Conservation (phyloP, 768 basidiomycete genomes). For the Tricholoma sp. region DNA sequence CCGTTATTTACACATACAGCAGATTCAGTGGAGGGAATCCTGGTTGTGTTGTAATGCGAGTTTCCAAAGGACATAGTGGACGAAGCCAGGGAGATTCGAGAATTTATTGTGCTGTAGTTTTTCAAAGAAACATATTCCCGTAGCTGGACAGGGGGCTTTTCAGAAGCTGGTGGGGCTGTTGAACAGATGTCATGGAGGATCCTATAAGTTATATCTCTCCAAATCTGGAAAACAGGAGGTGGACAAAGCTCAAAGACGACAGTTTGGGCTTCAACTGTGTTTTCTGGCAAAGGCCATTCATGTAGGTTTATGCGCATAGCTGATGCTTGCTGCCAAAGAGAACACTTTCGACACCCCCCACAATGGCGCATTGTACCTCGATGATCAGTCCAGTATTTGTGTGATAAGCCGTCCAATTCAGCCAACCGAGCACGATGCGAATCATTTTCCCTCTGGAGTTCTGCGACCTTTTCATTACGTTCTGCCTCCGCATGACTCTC, state of each 20-base stretch:
- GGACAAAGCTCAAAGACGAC: slow-evolving; percentile 39
- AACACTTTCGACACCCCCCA: slow-evolving; percentile 25
- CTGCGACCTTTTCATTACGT: slow-evolving; percentile 16
- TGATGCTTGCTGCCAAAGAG: slow-evolving; percentile 7
- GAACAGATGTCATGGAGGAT: slow-evolving; percentile 33
- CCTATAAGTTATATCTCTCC: slow-evolving; percentile 37
- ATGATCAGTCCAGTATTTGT: slow-evolving; percentile 4
- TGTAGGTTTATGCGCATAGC: slow-evolving; percentile 27
- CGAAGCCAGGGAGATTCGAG: slow-evolving; percentile 33
- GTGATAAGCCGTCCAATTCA: slow-evolving; percentile 5
- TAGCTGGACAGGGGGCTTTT: slow-evolving; percentile 1
- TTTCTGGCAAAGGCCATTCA: slow-evolving; percentile 43
- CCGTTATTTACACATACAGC: slow-evolving; percentile 24
- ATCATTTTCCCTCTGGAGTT: slow-evolving; percentile 20
- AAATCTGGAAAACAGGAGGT: slow-evolving; percentile 35
- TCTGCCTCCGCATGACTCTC: slow-evolving; percentile 18
- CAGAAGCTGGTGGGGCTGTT: neutral
- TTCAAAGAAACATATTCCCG: too few relatives aligned
- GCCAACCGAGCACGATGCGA: slow-evolving; percentile 14
- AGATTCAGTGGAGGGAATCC: slow-evolving; percentile 10
- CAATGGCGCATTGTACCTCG: neutral
- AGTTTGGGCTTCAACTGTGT: slow-evolving; percentile 15
- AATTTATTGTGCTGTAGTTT: too few relatives aligned
- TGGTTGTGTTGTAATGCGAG: slow-evolving; percentile 25
- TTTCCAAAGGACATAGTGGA: slow-evolving; percentile 24